phyloP scores from a whole-genome alignment of 495 filamentous ascomycete genomes.

The Evernia prunastri region DNA sequence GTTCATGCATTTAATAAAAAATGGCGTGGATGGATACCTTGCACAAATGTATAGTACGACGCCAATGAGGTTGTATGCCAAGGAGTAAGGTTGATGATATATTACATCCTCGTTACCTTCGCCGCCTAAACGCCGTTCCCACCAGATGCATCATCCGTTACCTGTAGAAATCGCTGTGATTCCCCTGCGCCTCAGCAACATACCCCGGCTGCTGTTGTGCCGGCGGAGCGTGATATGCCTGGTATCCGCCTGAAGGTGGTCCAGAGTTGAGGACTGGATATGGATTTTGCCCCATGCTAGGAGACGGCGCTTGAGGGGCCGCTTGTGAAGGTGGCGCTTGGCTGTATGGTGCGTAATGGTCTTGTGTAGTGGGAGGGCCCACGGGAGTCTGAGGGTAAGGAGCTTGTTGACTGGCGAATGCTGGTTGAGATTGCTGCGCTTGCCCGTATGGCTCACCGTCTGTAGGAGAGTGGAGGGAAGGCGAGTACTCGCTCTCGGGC shows the following conservation, averaged over 20 bases:
- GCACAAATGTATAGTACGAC: not conserved
- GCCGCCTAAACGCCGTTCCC: not conserved
- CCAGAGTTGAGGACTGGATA: slow-evolving; percentile 38
- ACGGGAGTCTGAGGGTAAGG: slow-evolving; percentile 32
- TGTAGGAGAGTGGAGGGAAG: slow-evolving; percentile 49
- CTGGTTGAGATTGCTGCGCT: slow-evolving; percentile 30
- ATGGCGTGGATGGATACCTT: not conserved
- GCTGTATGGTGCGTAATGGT: slow-evolving; percentile 38
- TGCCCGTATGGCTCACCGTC: slow-evolving; percentile 39
- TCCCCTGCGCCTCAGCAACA: slow-evolving; percentile 22
- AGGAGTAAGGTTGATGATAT: not conserved
- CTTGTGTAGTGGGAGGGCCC: slow-evolving; percentile 38
- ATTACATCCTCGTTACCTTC: not conserved
- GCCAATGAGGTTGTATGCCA: not conserved
- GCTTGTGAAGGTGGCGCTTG: slow-evolving; percentile 46
- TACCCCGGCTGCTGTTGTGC: slow-evolving; percentile 24
- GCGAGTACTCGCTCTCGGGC: slow-evolving; percentile 46
- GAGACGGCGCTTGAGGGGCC: slow-evolving; percentile 38
- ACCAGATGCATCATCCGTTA: slow-evolving; percentile 9
- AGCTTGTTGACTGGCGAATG: slow-evolving; percentile 36
- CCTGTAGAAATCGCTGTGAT: slow-evolving; percentile 29
- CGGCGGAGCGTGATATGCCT: slow-evolving; percentile 45
- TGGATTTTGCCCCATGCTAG: slow-evolving; percentile 38
- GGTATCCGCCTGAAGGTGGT: slow-evolving; percentile 39
- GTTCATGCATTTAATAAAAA: too few relatives aligned